phyloP scores from a whole-genome alignment of 805 yeast genomes.

The Tetrapisispora pingtungensis region DNA sequence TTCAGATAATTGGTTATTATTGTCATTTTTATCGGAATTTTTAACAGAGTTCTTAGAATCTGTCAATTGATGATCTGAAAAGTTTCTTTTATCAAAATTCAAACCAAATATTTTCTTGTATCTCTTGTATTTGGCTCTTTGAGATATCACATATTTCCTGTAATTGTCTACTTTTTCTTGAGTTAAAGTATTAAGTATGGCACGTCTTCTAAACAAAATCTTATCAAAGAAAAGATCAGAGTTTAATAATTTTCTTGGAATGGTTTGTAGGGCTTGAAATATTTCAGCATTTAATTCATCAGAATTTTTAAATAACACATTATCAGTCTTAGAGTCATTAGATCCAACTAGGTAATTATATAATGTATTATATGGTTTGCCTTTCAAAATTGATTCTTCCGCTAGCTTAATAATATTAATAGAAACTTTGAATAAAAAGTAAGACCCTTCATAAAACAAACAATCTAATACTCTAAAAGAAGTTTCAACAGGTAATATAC shows the following conservation, averaged over 20 bases:
- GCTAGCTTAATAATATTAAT: constrained; percentile 56
- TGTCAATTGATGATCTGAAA: background rate
- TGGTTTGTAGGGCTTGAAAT: constrained; percentile 77
- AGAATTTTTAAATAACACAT: constrained; percentile 3
- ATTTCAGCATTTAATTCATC: constrained; percentile 46
- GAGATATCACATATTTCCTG: constrained; percentile 63
- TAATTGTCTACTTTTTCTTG: constrained; percentile 74
- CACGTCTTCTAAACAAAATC: constrained; percentile 57
- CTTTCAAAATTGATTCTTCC: constrained; percentile 7
- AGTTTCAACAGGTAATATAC: constrained; percentile 79
- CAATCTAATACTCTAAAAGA: constrained; percentile 91
- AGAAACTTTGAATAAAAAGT: constrained; percentile 71
- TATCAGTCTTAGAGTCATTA: background rate
- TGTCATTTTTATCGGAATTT: too few species aligned
- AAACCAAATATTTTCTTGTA: constrained; percentile 1
- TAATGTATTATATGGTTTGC: constrained; percentile 10
- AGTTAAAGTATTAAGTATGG: constrained; percentile 60
- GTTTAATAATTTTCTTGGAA: constrained; percentile 61
- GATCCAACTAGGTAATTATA: constrained; percentile 3
- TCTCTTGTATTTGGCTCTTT: constrained; percentile 28
- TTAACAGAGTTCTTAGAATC: background rate
- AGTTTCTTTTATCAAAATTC: background rate
- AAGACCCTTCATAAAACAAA: constrained; percentile 82
- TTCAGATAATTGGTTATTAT: constrained; percentile 4
- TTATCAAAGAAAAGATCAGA: constrained; percentile 56